Conservation (phyloP, 768 basidiomycete genomes). For the Cyathus striatus region DNA sequence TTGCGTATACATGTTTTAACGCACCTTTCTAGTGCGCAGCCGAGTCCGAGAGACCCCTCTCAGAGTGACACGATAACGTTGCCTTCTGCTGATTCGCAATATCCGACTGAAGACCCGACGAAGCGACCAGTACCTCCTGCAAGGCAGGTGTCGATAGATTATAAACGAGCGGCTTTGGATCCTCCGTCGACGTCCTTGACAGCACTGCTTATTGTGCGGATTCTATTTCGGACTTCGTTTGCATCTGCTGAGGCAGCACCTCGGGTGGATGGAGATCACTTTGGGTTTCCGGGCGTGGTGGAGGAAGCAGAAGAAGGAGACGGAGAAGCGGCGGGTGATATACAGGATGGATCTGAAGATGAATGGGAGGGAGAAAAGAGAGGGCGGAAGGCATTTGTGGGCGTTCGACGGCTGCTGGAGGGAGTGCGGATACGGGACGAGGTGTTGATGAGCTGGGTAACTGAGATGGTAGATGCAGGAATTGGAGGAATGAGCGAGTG, state of each 20-base stretch:
- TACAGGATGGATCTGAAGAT: conserved; percentile 37
- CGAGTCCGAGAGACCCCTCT: conserved; percentile 52
- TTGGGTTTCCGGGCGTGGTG: conserved; percentile 82
- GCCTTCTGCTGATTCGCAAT: conserved; percentile 46
- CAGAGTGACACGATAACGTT: conserved; percentile 74
- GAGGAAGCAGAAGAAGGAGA: conserved; percentile 82
- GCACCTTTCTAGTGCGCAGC: conserved; percentile 61
- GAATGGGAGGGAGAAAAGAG: conserved; percentile 67
- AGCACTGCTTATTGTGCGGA: conserved; percentile 76
- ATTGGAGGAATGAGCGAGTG: conserved; percentile 1
- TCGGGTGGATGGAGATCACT: conserved; percentile 76
- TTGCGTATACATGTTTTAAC: conserved; percentile 72
- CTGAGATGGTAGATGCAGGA: conserved; percentile 32
- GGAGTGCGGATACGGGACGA: conserved; percentile 65
- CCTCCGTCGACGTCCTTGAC: conserved; percentile 74
- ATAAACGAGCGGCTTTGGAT: conserved; percentile 52
- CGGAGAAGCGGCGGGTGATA: conserved; percentile 38
- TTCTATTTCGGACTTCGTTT: conserved; percentile 78
- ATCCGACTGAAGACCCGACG: conserved; percentile 61
- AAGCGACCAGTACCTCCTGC: conserved; percentile 66
- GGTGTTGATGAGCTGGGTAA: conserved; percentile 33
- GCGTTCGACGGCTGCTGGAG: conserved; percentile 54
- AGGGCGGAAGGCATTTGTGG: conserved; percentile 68
- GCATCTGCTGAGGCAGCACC: conserved; percentile 64
- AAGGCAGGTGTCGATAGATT: conserved; percentile 56